phyloP scores from a whole-genome alignment of 192 early-diverging fungal species.

The Mortierella antarctica region DNA sequence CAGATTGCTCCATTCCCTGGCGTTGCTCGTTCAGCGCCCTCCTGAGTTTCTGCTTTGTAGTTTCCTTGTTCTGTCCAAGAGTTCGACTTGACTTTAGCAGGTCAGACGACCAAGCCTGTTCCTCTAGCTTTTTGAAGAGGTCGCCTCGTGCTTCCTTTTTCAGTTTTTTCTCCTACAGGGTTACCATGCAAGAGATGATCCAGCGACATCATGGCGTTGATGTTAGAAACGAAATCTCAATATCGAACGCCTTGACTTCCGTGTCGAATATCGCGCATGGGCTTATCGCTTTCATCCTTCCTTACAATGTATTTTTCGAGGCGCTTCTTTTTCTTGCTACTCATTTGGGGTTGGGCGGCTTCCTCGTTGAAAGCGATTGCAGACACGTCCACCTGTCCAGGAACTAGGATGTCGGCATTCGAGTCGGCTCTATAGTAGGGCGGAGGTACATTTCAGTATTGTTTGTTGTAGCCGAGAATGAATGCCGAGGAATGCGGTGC shows the following conservation, averaged over 20 bases:
- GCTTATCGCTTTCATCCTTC: not conserved
- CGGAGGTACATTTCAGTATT: not conserved
- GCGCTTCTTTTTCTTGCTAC: conserved; percentile 80
- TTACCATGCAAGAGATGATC: not conserved
- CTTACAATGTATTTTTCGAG: conserved; percentile 84
- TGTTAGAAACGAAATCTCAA: not conserved
- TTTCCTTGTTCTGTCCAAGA: conserved; percentile 75
- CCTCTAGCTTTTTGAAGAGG: conserved; percentile 71
- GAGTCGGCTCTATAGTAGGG: conserved; percentile 27
- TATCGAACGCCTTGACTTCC: not conserved
- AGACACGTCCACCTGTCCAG: conserved; percentile 16
- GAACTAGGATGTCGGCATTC: conserved; percentile 45
- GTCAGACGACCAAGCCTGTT: conserved; percentile 75
- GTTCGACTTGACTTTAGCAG: conserved; percentile 76
- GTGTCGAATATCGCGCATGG: not conserved
- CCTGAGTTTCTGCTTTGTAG: conserved; percentile 72
- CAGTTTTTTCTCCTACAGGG: conserved; percentile 75
- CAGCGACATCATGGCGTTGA: not conserved
- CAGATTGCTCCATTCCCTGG: conserved; percentile 68
- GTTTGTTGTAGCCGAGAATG: too few species aligned
- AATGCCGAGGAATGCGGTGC: too few species aligned
- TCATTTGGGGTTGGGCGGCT: conserved; percentile 58
- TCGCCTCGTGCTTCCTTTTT: conserved; percentile 81
- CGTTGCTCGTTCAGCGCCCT: conserved; percentile 74
- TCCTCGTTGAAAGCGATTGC: conserved; percentile 36